Evolutionary conservation across 1,284 basidiomycete species (phyloP).

Genomic region (Tilletiopsis washingtonensis): DNA sequence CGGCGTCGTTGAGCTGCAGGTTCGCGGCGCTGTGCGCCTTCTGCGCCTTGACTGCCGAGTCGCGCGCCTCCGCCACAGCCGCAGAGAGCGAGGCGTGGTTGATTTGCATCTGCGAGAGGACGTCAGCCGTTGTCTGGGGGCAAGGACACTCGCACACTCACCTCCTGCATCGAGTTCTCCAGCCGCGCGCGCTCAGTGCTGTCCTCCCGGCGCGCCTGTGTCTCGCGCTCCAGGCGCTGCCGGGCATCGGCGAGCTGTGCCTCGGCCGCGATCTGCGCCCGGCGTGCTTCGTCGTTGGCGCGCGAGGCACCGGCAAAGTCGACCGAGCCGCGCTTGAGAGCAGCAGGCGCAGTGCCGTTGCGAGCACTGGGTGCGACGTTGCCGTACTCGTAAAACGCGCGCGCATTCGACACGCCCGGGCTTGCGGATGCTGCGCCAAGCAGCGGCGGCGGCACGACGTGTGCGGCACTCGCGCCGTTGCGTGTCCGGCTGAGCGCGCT

Average conservation of each 20-base stretch:
- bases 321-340: not conserved
- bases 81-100: slow-evolving; percentile 57
- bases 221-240: slow-evolving; percentile 55
- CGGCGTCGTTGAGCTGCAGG: slow-evolving; percentile 12
- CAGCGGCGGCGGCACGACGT: not conserved
- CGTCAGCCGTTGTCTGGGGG: too few relatives aligned
- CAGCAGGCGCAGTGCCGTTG: not conserved
- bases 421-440: too few relatives aligned
- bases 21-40: slow-evolving; percentile 3
- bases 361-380: not conserved
- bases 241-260: slow-evolving; percentile 48
- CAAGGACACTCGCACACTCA: too few relatives aligned
- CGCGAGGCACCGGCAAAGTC: slow-evolving; percentile 51
- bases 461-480: too few relatives aligned
- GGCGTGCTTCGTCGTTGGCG: too few relatives aligned
- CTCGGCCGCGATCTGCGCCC: slow-evolving; percentile 16
- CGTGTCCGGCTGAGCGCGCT: not conserved
- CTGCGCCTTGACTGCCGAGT: slow-evolving; percentile 47
- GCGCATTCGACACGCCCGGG: not conserved
- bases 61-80: slow-evolving; percentile 51
- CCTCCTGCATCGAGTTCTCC: slow-evolving; percentile 59
- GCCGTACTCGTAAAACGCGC: not conserved
- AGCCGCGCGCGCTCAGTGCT: slow-evolving; percentile 59
- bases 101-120: too few relatives aligned
- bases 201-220: slow-evolving; percentile 55